phyloP scores from a whole-genome alignment of 1,284 basidiomycete species.

The Heterobasidion annosum region DNA sequence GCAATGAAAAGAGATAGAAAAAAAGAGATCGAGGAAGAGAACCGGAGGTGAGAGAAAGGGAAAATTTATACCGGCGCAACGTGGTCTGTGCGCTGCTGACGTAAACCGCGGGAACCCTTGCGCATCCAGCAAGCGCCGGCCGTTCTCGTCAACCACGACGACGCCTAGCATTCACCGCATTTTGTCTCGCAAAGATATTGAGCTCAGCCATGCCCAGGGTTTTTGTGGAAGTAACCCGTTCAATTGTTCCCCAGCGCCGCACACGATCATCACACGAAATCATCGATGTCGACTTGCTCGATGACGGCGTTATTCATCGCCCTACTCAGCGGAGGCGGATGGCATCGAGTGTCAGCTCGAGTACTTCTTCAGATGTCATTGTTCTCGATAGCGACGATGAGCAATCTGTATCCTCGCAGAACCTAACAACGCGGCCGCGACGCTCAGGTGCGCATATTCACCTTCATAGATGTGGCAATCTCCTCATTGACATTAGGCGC shows the following conservation, averaged over 20 bases:
- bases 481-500: conserved; percentile 8
- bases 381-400: conserved; percentile 38
- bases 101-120: conserved; percentile 5
- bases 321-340: conserved; percentile 6
- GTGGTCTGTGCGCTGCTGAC: conserved; percentile 11
- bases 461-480: background rate
- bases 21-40: background rate
- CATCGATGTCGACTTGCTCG: conserved; percentile 30
- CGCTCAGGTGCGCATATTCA: conserved; percentile 13
- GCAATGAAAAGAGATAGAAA: background rate
- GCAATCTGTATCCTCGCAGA: background rate
- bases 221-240: background rate
- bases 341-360: background rate
- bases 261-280: conserved; percentile 17
- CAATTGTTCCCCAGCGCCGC: conserved; percentile 2
- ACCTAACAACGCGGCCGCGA: conserved; percentile 2
- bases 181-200: background rate
- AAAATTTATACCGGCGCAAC: background rate
- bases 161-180: background rate
- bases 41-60: background rate
- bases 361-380: conserved; percentile 16
- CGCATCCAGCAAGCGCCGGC: background rate
- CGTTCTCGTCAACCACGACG: background rate
- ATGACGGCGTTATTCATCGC: conserved; percentile 13
- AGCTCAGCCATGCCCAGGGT: background rate